Base-by-base conservation (phyloP, 805 yeast genomes). In the Komagataella ulmi region DNA sequence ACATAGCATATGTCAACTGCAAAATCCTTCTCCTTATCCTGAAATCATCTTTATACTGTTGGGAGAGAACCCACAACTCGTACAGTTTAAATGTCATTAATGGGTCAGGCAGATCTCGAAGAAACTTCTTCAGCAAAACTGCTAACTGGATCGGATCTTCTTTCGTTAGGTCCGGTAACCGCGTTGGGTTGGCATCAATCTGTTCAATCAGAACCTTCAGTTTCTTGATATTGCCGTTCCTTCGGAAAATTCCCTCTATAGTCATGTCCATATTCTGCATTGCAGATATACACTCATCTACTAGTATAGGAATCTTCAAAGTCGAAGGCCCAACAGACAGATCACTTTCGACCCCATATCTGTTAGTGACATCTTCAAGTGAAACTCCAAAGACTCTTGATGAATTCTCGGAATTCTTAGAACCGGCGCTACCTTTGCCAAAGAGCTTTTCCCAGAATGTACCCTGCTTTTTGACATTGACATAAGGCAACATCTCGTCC, bases 111-210 rank as follows among this genome's bases (percentile, higher is more conserved):
- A 93, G 71, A 53, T 90, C 97, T 60, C 99, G 76, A 49, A 90
- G 68, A 72, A 89, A 93, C 66, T 87, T 89, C 66, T 93, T 93
- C 70, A 93, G 70, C 56, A 93, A 69, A 0, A 98, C 98, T 0
- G 98, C 96, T 50, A 93, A 70, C 67, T 93, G 99, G 46, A 93
- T 87, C 0, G 96, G 90, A 50, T 81, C 83, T 63, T 91, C 97
- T 18, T 59, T 61, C 19, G 80, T 73, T 44, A 89, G 74, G 58
- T 82, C 81, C 0, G 95, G 93, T 7, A 82, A 75, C 52, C 73
- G 77, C 19, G 80, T 75, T 1, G 97, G 96, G 57, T 77, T 73
- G 47, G 75, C 71, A 66, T 93, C 93, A 56, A 91, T 83, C 49
- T 72, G 75, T 51, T 80, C 88, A 0, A 88, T 77, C 53, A 90